A percentile compares a stretch with the other conserved stretches of the same genome.
These are phyloP conservation scores for Ilex aquifolium DNA, from an alignment of 257 asterid species.

Conservation along the genomic window DNA sequence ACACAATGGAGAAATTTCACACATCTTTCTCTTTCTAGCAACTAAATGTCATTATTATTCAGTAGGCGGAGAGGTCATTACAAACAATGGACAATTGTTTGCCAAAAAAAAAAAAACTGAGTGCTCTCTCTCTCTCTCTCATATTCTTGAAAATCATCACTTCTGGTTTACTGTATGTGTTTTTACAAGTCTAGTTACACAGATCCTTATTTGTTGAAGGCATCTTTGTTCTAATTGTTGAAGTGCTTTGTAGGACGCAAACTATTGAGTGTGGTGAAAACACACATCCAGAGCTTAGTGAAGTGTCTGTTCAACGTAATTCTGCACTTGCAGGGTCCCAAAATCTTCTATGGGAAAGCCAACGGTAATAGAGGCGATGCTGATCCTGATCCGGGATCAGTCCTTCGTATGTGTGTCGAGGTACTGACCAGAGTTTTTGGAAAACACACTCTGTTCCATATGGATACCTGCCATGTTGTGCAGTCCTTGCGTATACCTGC, in stretches of 20 bases:
- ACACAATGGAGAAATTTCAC: too few species aligned
- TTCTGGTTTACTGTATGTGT: background rate
- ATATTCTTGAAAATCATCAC: background rate
- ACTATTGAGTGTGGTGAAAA: conserved; percentile 48
- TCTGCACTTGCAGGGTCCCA: conserved; percentile 74
- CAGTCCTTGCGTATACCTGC: conserved; percentile 74
- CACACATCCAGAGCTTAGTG: conserved; percentile 61
- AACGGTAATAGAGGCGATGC: conserved; percentile 25
- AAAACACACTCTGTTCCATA: conserved; percentile 48
- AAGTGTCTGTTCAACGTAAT: conserved; percentile 71
- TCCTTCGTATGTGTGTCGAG: conserved; percentile 64
- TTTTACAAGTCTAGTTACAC: background rate
- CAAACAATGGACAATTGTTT: too few species aligned
- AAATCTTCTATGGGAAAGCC: conserved; percentile 35
- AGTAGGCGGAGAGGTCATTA: too few species aligned
- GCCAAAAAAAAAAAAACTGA: too few species aligned
- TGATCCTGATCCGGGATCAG: conserved; percentile 76
- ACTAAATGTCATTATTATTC: too few species aligned
- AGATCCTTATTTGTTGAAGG: background rate
- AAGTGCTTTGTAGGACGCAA: conserved; percentile 56
- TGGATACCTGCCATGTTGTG: conserved; percentile 54
- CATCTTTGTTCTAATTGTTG: background rate
- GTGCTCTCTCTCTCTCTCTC: too few species aligned
- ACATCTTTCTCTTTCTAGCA: too few species aligned
- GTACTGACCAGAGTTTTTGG: conserved; percentile 61